phyloP scores from a whole-genome alignment of 2,329 filamentous ascomycete species.

The Coniosporium tulheliwenetii region DNA sequence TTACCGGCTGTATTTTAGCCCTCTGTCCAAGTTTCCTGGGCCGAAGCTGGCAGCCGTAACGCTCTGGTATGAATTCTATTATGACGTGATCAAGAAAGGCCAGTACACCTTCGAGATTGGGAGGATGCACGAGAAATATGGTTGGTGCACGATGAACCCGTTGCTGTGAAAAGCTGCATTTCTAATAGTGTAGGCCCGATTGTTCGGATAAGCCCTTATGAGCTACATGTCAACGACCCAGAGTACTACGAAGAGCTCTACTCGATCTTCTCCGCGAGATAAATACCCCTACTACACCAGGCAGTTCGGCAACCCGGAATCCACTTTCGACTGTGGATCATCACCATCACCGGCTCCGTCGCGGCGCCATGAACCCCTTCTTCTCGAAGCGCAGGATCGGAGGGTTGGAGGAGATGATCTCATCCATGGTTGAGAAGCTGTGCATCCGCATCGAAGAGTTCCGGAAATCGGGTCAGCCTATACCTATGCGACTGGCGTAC shows the following conservation, averaged over 20 bases:
- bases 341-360: constrained; percentile 25
- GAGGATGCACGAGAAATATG: too few species aligned
- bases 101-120: too few species aligned
- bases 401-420: constrained; percentile 20
- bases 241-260: constrained; percentile 20
- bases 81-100: constrained; percentile 8
- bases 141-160: background rate
- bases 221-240: constrained; percentile 20
- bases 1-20: too few species aligned
- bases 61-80: constrained; percentile 13
- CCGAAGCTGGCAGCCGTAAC: constrained; percentile 12
- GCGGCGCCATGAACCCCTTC: constrained; percentile 24
- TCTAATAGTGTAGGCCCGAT: constrained; percentile 13
- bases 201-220: constrained; percentile 19
- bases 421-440: constrained; percentile 14
- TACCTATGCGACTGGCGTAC: constrained; percentile 7
- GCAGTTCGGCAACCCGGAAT: constrained; percentile 4
- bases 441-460: constrained; percentile 8
- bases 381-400: constrained; percentile 25
- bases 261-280: constrained; percentile 7
- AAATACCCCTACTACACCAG: constrained; percentile 9
- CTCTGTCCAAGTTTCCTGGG: constrained; percentile 8
- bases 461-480: constrained; percentile 3
- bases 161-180: background rate
- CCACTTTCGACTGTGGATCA: constrained; percentile 20